Percentiles rank a stretch among this genome's conserved stretches.
phyloP scores from a whole-genome alignment of 495 filamentous ascomycete genomes.

The Penicillium pancosmium region DNA sequence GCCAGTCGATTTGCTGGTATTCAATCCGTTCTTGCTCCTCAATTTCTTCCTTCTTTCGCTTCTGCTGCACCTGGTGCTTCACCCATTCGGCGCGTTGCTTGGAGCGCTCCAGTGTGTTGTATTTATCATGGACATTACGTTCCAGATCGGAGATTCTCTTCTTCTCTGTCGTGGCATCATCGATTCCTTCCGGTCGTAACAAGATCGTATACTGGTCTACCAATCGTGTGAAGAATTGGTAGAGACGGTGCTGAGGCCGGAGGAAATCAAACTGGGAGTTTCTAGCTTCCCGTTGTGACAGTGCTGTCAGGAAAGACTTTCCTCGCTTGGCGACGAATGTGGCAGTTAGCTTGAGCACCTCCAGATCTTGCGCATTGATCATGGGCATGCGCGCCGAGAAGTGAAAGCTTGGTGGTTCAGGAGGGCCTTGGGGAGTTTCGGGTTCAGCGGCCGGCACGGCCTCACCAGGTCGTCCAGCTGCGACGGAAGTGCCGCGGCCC shows the following conservation, averaged over 20 bases:
- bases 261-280: constrained; percentile 98
- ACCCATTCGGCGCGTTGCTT: constrained; percentile 85
- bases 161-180: constrained; percentile 68
- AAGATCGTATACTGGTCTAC: constrained; percentile 94
- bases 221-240: constrained; percentile 89
- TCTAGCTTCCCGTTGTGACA: constrained; percentile 83
- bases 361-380: constrained; percentile 93
- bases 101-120: constrained; percentile 76
- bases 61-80: constrained; percentile 82
- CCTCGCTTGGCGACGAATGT: constrained; percentile 90
- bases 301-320: constrained; percentile 81
- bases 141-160: constrained; percentile 73
- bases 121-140: constrained; percentile 77
- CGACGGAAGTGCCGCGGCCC: constrained; percentile 77
- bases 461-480: constrained; percentile 76
- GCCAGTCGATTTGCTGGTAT: constrained; percentile 95
- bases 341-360: constrained; percentile 87
- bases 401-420: constrained; percentile 84
- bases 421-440: constrained; percentile 77
- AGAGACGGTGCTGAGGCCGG: constrained; percentile 90
- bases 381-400: constrained; percentile 98
- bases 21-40: constrained; percentile 81
- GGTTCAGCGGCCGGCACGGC: constrained; percentile 54
- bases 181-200: constrained; percentile 64
- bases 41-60: constrained; percentile 85